These are phyloP conservation scores for Ceratopteris richardii DNA, from an alignment of 75 land plant genomes.

Conservation along the genomic window DNA sequence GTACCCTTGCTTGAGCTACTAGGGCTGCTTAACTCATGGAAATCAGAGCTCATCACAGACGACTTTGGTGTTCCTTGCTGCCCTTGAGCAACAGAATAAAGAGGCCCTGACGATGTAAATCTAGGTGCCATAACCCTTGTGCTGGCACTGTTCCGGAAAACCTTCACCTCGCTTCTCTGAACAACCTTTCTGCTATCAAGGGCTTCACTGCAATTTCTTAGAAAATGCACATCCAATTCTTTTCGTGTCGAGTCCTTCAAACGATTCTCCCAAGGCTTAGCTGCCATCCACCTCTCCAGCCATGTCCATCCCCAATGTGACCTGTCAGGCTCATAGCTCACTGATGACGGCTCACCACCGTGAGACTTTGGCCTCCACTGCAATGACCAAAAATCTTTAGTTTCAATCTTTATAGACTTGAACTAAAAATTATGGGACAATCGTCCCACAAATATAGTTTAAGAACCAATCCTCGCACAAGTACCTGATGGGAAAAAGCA, in stretches of 20 bases:
- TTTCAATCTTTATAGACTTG: too few species aligned
- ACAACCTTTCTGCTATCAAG: slow-evolving; percentile 18
- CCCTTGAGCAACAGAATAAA: slow-evolving; percentile 1
- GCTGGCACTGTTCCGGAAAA: slow-evolving; percentile 43
- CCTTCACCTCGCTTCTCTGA: slow-evolving; percentile 26
- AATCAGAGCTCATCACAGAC: slow-evolving; percentile 30
- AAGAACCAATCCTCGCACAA: too few species aligned
- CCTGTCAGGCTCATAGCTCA: slow-evolving; percentile 48
- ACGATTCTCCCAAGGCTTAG: slow-evolving; percentile 85
- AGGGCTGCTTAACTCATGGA: slow-evolving; percentile 43
- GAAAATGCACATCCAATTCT: slow-evolving; percentile 18
- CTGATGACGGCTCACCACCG: neutral
- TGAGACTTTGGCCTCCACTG: neutral
- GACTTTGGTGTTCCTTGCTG: neutral
- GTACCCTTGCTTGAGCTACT: slow-evolving; percentile 38
- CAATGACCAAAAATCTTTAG: neutral
- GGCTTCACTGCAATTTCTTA: slow-evolving; percentile 19
- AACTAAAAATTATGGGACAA: too few species aligned
- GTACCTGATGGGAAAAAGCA: slow-evolving; percentile 63
- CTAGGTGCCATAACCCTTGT: slow-evolving; percentile 29
- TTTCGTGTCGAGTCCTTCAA: slow-evolving; percentile 28
- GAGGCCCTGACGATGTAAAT: slow-evolving; percentile 8
- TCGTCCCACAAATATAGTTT: too few species aligned
- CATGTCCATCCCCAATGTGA: slow-evolving; percentile 88
- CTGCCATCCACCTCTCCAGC: slow-evolving; percentile 93